phyloP scores from a whole-genome alignment of 208 protist species.

The Giardia duodenalis region DNA sequence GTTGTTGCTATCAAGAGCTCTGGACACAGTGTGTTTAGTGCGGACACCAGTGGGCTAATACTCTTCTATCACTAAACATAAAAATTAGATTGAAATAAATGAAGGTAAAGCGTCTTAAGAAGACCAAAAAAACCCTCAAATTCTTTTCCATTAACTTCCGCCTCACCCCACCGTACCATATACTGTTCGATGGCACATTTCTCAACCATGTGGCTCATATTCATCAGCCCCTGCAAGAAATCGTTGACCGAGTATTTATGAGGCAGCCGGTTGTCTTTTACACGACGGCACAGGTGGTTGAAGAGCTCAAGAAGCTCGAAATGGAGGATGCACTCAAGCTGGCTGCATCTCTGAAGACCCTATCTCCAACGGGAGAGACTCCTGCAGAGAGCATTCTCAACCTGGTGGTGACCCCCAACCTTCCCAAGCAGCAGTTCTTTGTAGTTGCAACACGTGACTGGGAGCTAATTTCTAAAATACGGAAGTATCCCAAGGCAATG shows the following conservation, averaged over 20 bases:
- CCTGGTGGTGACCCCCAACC: neutral
- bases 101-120: neutral
- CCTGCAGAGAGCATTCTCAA: neutral
- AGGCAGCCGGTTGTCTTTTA: neutral
- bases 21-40: no score
- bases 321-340: neutral
- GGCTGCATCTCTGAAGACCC: neutral
- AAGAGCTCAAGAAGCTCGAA: neutral
- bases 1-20: no score
- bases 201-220: neutral
- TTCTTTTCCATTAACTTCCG: neutral
- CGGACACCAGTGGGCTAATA: no score
- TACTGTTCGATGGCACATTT: neutral
- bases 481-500: neutral
- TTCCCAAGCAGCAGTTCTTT: neutral
- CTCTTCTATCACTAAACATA: neutral
- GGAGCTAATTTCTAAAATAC: neutral
- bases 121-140: neutral
- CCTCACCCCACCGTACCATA: neutral
- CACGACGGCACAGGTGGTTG: neutral
- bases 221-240: neutral
- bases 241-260: neutral
- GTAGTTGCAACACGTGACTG: neutral
- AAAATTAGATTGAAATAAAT: neutral
- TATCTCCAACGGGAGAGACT: neutral